phyloP scores from a whole-genome alignment of 2,329 filamentous ascomycete species.

The Penicillium oxalicum region DNA sequence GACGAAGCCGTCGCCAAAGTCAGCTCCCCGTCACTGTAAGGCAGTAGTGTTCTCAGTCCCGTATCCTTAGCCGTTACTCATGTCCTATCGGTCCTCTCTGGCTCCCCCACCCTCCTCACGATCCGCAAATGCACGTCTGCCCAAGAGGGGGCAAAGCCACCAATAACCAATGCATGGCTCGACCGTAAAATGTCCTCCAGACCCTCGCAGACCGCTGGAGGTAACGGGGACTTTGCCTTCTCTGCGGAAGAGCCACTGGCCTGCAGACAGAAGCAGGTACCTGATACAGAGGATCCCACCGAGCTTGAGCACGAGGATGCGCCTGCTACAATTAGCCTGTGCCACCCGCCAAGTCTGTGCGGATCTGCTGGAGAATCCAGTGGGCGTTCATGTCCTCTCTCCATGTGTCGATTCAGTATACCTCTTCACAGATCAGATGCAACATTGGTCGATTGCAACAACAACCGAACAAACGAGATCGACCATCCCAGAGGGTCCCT shows the following conservation, averaged over 20 bases:
- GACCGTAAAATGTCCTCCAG: slow-evolving; percentile 4
- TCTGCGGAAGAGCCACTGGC: neutral
- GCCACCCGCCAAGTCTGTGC: neutral
- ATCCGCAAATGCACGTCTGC: slow-evolving; percentile 12
- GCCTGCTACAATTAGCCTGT: slow-evolving; percentile 5
- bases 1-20: no score
- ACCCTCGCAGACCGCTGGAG: slow-evolving; percentile 14
- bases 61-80: no score
- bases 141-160: slow-evolving; percentile 73
- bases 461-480: no score
- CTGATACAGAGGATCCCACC: neutral
- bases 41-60: no score
- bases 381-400: neutral
- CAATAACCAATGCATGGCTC: slow-evolving; percentile 8
- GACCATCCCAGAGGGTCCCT: neutral
- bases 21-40: no score
- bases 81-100: no score
- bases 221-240: slow-evolving; percentile 9
- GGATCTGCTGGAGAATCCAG: neutral
- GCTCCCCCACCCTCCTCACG: neutral
- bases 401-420: neutral
- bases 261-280: neutral
- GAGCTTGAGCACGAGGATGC: slow-evolving; percentile 1
- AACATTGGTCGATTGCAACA: neutral
- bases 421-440: neutral